These are phyloP conservation scores for Pleurotus pulmonarius DNA, from an alignment of 768 basidiomycete genomes.

Conservation along the genomic window DNA sequence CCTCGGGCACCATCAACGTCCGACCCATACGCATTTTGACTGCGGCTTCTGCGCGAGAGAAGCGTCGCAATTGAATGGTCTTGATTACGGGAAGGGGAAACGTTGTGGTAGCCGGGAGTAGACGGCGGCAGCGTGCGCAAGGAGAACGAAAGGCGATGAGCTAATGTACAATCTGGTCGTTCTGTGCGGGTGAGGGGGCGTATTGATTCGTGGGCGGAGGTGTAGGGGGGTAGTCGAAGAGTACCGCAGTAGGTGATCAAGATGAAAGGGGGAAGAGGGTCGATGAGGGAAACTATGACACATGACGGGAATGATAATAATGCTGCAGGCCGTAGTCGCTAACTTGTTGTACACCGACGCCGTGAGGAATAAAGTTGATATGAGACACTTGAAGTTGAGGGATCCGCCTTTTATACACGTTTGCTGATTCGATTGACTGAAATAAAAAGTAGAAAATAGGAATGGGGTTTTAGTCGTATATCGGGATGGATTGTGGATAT, in stretches of 20 bases:
- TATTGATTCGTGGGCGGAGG: neutral
- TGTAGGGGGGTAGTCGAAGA: neutral
- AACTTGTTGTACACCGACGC: slow-evolving; percentile 6
- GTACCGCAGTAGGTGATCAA: neutral
- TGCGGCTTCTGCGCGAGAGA: neutral
- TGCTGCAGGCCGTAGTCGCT: slow-evolving; percentile 3
- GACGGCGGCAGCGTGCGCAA: slow-evolving; percentile 1
- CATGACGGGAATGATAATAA: neutral
- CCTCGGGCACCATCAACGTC: neutral
- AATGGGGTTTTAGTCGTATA: neutral
- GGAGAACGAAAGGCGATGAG: neutral
- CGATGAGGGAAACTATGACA: slow-evolving; percentile 2
- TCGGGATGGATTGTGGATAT: slow-evolving; percentile 2
- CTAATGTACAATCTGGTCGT: slow-evolving; percentile 4
- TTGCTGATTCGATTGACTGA: slow-evolving; percentile 8
- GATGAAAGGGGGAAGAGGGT: neutral
- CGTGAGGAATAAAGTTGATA: neutral
- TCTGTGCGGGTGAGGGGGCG: neutral
- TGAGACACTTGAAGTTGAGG: slow-evolving; percentile 7
- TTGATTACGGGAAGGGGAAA: neutral
- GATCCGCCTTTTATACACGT: slow-evolving; percentile 9
- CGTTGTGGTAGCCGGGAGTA: neutral
- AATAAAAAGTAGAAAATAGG: neutral
- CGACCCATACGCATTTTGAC: neutral
- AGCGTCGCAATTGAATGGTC: neutral